Conservation (phyloP, 2,329 filamentous ascomycete genomes). For the Monosporascus cannonballus region DNA sequence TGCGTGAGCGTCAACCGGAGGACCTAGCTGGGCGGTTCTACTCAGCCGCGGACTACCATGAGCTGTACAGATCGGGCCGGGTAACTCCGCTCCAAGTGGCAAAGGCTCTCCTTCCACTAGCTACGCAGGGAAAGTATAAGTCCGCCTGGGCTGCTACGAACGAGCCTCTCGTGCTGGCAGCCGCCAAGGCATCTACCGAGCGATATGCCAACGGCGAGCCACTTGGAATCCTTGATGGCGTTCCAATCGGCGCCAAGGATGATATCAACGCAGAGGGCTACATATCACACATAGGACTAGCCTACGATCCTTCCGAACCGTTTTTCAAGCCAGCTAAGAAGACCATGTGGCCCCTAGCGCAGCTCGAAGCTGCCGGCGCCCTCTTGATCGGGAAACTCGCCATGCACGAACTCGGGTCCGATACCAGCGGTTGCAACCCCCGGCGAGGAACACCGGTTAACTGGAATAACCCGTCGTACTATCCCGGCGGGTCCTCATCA, state of each 20-base stretch:
- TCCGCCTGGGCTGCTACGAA: slow-evolving; percentile 67
- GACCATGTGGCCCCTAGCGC: slow-evolving; percentile 65
- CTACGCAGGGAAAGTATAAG: slow-evolving; percentile 57
- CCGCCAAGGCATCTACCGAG: slow-evolving; percentile 66
- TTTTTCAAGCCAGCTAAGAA: slow-evolving; percentile 44
- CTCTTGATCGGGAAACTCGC: slow-evolving; percentile 69
- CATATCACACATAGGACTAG: slow-evolving; percentile 58
- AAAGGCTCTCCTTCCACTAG: slow-evolving; percentile 64
- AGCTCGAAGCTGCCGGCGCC: slow-evolving; percentile 68
- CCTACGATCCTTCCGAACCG: slow-evolving; percentile 46
- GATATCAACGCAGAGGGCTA: slow-evolving; percentile 70
- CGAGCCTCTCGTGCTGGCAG: slow-evolving; percentile 54
- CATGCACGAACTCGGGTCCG: slow-evolving; percentile 77
- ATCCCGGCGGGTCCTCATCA: slow-evolving; percentile 75
- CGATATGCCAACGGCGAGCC: slow-evolving; percentile 63
- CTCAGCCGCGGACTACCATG: slow-evolving; percentile 70
- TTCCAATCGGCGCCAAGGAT: slow-evolving; percentile 80
- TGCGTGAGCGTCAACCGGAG: slow-evolving; percentile 34
- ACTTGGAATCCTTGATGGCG: slow-evolving; percentile 68
- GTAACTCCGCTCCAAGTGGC: slow-evolving; percentile 67
- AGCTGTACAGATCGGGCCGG: slow-evolving; percentile 62
- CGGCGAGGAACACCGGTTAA: slow-evolving; percentile 70
- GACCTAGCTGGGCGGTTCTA: slow-evolving; percentile 50
- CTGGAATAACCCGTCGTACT: slow-evolving; percentile 70
- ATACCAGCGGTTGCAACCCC: slow-evolving; percentile 80